Percentiles rank a stretch among this genome's conserved stretches.
Evolutionary conservation across 2,329 filamentous ascomycete genomes (phyloP).

Genomic region (Exophiala mesophila): DNA sequence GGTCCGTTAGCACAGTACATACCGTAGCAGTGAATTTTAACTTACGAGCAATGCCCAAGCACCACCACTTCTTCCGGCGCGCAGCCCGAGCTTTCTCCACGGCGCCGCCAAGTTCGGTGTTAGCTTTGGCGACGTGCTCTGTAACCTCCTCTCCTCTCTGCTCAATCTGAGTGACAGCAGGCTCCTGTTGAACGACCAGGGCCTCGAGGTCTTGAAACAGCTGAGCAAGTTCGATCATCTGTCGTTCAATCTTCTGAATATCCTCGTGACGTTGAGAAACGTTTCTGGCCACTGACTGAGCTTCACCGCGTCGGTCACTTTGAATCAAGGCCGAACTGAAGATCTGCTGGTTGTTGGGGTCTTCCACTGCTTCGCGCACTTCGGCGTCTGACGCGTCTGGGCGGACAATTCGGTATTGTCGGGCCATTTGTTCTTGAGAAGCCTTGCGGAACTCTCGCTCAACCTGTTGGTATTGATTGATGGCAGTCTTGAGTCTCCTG

Average conservation of each 20-base stretch:
- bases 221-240: slow-evolving; percentile 81
- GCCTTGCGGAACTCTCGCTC: slow-evolving; percentile 77
- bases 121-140: slow-evolving; percentile 78
- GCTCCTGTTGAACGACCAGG: slow-evolving; percentile 81
- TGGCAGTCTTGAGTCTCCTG: slow-evolving; percentile 71
- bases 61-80: slow-evolving; percentile 95
- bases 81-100: slow-evolving; percentile 75
- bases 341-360: slow-evolving; percentile 66
- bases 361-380: slow-evolving; percentile 70
- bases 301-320: slow-evolving; percentile 74
- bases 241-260: slow-evolving; percentile 85
- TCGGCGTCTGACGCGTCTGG: slow-evolving; percentile 76
- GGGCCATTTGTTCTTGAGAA: slow-evolving; percentile 74
- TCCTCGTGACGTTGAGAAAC: slow-evolving; percentile 79
- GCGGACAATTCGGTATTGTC: slow-evolving; percentile 85
- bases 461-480: slow-evolving; percentile 73
- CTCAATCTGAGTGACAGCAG: slow-evolving; percentile 73
- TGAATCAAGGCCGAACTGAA: slow-evolving; percentile 61
- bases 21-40: slow-evolving; percentile 27
- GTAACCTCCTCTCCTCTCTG: slow-evolving; percentile 80
- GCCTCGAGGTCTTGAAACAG: slow-evolving; percentile 87
- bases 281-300: slow-evolving; percentile 70
- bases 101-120: slow-evolving; percentile 74
- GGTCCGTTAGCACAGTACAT: slow-evolving; percentile 6
- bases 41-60: slow-evolving; percentile 67